A percentile compares a stretch with the other conserved stretches of the same genome.
phyloP scores from a whole-genome alignment of 768 basidiomycete species.

The Rubroboletus satanas region DNA sequence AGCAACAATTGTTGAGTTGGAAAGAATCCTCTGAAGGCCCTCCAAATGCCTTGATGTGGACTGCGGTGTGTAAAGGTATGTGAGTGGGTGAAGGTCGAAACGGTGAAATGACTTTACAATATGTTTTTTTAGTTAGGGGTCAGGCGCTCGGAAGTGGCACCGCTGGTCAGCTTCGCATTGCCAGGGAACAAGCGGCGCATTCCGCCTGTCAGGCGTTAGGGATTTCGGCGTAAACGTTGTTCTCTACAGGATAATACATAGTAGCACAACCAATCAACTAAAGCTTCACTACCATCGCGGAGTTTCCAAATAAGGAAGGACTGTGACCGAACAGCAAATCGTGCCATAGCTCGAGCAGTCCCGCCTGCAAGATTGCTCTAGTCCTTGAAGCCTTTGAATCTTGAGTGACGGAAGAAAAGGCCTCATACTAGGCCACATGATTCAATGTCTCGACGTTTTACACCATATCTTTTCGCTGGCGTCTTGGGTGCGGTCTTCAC shows the following conservation, averaged over 20 bases:
- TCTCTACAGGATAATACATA: slow-evolving; percentile 1
- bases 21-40: slow-evolving; percentile 40
- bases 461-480: slow-evolving; percentile 54
- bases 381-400: not conserved
- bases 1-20: slow-evolving; percentile 38
- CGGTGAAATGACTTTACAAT: not conserved
- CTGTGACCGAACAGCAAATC: not conserved
- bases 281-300: slow-evolving; percentile 18
- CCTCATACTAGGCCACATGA: not conserved
- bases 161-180: slow-evolving; percentile 41
- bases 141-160: slow-evolving; percentile 45
- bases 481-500: slow-evolving; percentile 43
- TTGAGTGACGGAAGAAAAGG: not conserved
- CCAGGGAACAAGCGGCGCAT: slow-evolving; percentile 47
- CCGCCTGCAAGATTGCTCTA: not conserved
- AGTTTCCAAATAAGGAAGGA: slow-evolving; percentile 25
- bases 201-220: slow-evolving; percentile 37
- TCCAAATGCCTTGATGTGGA: slow-evolving; percentile 45
- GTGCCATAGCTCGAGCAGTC: not conserved
- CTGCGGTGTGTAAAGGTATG: slow-evolving; percentile 55
- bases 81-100: not conserved
- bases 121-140: slow-evolving; percentile 41
- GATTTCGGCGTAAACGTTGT: slow-evolving; percentile 8
- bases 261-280: not conserved
- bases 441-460: slow-evolving; percentile 37